phyloP scores from a whole-genome alignment of 177 flowering plant species.

The Telopea speciosissima region DNA sequence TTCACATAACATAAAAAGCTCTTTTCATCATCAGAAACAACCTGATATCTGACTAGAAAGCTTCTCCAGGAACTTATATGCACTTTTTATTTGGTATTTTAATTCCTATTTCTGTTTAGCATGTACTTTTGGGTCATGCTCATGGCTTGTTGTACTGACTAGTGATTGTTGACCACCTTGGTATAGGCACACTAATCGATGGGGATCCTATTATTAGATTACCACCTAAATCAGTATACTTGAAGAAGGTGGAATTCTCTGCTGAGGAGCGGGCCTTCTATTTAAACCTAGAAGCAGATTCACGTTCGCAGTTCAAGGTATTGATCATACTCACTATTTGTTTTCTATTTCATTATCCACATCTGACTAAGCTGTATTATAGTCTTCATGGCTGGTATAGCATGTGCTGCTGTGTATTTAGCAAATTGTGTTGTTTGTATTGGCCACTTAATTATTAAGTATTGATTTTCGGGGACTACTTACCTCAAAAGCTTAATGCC shows the following conservation, averaged over 20 bases:
- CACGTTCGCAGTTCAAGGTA: slow-evolving; percentile 86
- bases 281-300: slow-evolving; percentile 69
- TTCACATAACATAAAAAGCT: too few relatives aligned
- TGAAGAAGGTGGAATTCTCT: slow-evolving; percentile 72
- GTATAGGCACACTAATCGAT: slow-evolving; percentile 58
- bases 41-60: too few relatives aligned
- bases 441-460: too few relatives aligned
- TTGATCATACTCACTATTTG: background rate
- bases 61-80: too few relatives aligned
- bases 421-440: too few relatives aligned
- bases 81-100: too few relatives aligned
- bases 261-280: slow-evolving; percentile 76
- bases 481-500: background rate
- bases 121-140: background rate
- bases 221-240: slow-evolving; percentile 64
- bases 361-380: too few relatives aligned
- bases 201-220: slow-evolving; percentile 82
- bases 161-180: slow-evolving; percentile 9
- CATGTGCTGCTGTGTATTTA: too few relatives aligned
- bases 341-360: background rate
- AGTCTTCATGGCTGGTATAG: too few relatives aligned
- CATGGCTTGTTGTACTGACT: slow-evolving; percentile 6
- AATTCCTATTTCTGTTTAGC: too few relatives aligned
- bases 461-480: background rate
- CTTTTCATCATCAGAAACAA: too few relatives aligned